Percentiles rank a stretch among this genome's conserved stretches.
phyloP scores from a whole-genome alignment of 129 eudicot genomes.

The Dittrichia graveolens region DNA sequence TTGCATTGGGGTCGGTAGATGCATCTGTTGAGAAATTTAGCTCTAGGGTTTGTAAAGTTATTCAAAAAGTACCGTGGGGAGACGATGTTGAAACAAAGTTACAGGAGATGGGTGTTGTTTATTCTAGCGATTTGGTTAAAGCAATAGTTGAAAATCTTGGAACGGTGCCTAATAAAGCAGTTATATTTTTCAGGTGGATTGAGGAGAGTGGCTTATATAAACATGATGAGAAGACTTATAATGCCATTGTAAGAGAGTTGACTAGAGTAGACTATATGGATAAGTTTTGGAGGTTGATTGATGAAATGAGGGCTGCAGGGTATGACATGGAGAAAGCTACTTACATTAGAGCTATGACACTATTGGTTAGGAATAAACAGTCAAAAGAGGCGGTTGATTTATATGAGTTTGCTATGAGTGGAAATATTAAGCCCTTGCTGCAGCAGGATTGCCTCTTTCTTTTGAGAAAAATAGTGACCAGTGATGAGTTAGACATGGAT shows the following conservation, averaged over 20 bases:
- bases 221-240: constrained; percentile 61
- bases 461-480: constrained; percentile 65
- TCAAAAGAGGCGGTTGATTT: constrained; percentile 66
- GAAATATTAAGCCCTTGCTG: constrained; percentile 55
- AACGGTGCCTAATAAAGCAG: constrained; percentile 59
- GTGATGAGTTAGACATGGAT: constrained; percentile 60
- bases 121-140: constrained; percentile 53
- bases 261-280: constrained; percentile 58
- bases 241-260: constrained; percentile 63
- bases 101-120: constrained; percentile 43
- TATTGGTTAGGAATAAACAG: constrained; percentile 56
- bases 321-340: constrained; percentile 51
- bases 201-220: constrained; percentile 65
- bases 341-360: constrained; percentile 43
- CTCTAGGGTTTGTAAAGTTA: constrained; percentile 47
- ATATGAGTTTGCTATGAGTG: constrained; percentile 69
- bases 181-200: constrained; percentile 82
- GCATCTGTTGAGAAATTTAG: constrained; percentile 36
- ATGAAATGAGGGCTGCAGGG: constrained; percentile 68
- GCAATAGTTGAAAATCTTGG: constrained; percentile 53
- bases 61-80: constrained; percentile 60
- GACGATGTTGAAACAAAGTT: constrained; percentile 64
- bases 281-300: constrained; percentile 65
- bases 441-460: constrained; percentile 58
- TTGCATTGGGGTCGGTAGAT: constrained; percentile 44